Conservation (phyloP, 345 rosid species). For the Psidium friedrichsthalianum region DNA sequence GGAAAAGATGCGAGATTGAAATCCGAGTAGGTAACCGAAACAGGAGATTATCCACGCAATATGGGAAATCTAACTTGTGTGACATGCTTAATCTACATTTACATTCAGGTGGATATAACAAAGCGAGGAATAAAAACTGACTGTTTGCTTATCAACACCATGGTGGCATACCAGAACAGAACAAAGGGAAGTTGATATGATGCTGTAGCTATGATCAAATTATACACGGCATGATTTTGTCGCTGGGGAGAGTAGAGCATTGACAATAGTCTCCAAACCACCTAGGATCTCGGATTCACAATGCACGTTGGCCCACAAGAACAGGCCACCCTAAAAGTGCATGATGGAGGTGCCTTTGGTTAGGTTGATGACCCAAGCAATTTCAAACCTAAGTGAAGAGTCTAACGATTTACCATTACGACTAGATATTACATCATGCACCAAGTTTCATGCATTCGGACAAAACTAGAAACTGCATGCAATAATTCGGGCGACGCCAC, state of each 20-base stretch:
- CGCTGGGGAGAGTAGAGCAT: background rate
- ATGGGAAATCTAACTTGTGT: background rate
- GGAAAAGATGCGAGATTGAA: background rate
- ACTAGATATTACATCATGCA: no score
- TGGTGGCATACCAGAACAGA: background rate
- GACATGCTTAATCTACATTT: background rate
- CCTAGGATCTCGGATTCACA: background rate
- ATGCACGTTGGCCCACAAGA: background rate
- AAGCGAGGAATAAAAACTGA: background rate
- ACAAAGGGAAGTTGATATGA: background rate
- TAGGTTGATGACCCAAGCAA: background rate
- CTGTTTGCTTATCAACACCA: background rate
- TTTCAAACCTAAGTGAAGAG: background rate
- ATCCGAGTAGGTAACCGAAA: accelerated
- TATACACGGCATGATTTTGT: background rate
- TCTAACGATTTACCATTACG: background rate
- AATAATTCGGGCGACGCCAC: background rate
- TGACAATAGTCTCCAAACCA: background rate
- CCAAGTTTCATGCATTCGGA: no score
- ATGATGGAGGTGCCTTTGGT: background rate
- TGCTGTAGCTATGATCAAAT: background rate
- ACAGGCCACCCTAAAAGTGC: background rate
- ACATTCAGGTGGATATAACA: background rate
- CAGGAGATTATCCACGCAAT: background rate
- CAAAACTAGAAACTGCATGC: no score